Evolutionary conservation across 371 early-diverging fungal species (phyloP).

Genomic region (Haplosporangium sp.): DNA sequence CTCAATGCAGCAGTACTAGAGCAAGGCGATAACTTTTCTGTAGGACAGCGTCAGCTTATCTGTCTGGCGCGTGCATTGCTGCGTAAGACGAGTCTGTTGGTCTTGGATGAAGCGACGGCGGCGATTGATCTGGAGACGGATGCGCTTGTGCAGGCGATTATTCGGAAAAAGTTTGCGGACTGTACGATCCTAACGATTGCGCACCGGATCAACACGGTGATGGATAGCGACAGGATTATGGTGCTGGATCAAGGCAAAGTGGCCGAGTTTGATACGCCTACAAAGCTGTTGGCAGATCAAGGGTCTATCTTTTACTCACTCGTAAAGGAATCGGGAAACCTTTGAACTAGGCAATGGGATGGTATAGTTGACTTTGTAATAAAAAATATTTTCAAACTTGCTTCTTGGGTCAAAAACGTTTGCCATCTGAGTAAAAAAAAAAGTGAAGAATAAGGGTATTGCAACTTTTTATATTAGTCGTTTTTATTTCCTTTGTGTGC

Average conservation of each 20-base stretch:
- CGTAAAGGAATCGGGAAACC: conserved; percentile 73
- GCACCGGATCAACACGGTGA: conserved; percentile 90
- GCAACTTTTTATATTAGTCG: too few species aligned
- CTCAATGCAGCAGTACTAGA: conserved; percentile 74
- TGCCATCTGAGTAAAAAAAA: too few species aligned
- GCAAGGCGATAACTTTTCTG: conserved; percentile 87
- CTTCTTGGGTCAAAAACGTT: too few species aligned
- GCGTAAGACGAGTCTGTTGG: conserved; percentile 75
- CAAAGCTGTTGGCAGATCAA: conserved; percentile 66
- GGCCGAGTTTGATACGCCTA: conserved; percentile 84
- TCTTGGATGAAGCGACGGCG: conserved; percentile 95
- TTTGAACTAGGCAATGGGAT: neutral
- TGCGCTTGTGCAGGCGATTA: conserved; percentile 62
- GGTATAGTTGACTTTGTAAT: too few species aligned
- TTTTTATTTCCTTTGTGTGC: too few species aligned
- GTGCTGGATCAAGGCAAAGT: conserved; percentile 83
- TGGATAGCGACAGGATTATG: conserved; percentile 86
- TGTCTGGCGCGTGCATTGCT: conserved; percentile 88
- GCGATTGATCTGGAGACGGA: conserved; percentile 89
- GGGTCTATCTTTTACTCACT: conserved; percentile 75
- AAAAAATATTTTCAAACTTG: too few species aligned
- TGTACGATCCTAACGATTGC: conserved; percentile 94
- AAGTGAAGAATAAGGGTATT: too few species aligned
- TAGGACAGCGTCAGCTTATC: conserved; percentile 87
- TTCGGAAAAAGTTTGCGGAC: conserved; percentile 81